phyloP scores from a whole-genome alignment of 257 asterid genomes.

The Anisodus acutangulus region DNA sequence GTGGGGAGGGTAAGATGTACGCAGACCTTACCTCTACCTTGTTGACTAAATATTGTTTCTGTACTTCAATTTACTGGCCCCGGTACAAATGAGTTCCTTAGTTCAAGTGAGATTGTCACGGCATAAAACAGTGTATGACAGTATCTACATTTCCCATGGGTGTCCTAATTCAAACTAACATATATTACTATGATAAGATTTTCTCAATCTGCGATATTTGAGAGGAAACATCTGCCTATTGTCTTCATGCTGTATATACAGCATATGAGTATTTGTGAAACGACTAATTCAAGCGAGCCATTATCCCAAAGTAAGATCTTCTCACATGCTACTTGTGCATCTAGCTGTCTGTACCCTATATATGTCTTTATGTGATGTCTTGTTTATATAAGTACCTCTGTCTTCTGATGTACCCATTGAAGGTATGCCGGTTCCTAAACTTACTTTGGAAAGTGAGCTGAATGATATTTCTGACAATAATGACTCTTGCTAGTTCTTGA shows the following conservation, averaged over 20 bases:
- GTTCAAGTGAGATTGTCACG: neutral
- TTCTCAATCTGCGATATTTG: conserved; percentile 1
- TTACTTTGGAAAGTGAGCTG: conserved; percentile 12
- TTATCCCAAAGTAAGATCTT: neutral
- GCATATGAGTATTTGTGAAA: conserved; percentile 8
- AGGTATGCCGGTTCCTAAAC: neutral
- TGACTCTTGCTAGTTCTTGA: conserved; percentile 10
- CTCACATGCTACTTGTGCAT: conserved; percentile 19
- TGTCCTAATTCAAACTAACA: conserved; percentile 5
- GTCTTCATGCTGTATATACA: conserved; percentile 4
- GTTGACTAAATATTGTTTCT: conserved; percentile 5
- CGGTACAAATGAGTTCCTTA: neutral
- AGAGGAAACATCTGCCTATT: conserved; percentile 21
- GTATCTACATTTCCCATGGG: neutral
- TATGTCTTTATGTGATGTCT: neutral
- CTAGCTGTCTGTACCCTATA: conserved; percentile 19
- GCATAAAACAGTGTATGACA: neutral
- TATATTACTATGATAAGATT: neutral
- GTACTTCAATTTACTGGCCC: conserved; percentile 14
- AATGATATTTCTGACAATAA: conserved; percentile 1
- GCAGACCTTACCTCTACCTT: too few relatives aligned
- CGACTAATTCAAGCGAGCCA: neutral
- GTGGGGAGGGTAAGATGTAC: too few relatives aligned
- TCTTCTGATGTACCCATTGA: neutral
- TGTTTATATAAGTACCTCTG: neutral